A percentile compares a stretch with the other conserved stretches of the same genome.
Conservation (phyloP, 345 rosid species). For the Camelina hispida region DNA sequence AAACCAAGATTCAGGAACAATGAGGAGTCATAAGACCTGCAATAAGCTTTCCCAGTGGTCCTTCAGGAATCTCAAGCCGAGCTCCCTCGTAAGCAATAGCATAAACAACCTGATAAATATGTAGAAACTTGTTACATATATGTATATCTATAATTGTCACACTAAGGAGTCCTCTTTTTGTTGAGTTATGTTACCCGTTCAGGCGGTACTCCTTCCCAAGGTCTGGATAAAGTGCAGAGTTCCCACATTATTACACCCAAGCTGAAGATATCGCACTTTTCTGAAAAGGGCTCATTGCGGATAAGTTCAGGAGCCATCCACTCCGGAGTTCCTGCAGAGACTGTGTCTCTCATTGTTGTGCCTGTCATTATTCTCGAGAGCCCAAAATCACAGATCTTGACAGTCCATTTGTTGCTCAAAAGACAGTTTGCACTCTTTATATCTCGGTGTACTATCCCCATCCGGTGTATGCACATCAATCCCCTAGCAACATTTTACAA, state of each 20-base stretch:
- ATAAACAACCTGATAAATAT: conserved; percentile 71
- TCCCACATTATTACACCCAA: conserved; percentile 99
- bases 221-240: conserved; percentile 84
- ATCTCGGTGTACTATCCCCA: conserved; percentile 96
- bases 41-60: conserved; percentile 85
- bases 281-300: conserved; percentile 88
- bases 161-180: conserved; percentile 13
- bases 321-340: conserved; percentile 98
- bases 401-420: conserved; percentile 83
- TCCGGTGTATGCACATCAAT: conserved; percentile 96
- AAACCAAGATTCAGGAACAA: conserved; percentile 20
- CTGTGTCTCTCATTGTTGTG: conserved; percentile 68
- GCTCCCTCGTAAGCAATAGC: conserved; percentile 89
- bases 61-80: conserved; percentile 86
- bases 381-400: conserved; percentile 98
- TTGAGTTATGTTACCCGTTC: conserved; percentile 63
- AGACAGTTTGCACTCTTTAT: conserved; percentile 90
- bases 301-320: conserved; percentile 99
- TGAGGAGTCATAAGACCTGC: conserved; percentile 56
- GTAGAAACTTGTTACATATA: conserved; percentile 14
- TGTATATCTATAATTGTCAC: background rate
- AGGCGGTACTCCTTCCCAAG: conserved; percentile 97
- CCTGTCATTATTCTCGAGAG: conserved; percentile 86
- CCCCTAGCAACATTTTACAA: conserved; percentile 59
- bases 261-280: conserved; percentile 98